phyloP scores from a whole-genome alignment of 2,329 filamentous ascomycete species.

The Aspergillus carbonarius region DNA sequence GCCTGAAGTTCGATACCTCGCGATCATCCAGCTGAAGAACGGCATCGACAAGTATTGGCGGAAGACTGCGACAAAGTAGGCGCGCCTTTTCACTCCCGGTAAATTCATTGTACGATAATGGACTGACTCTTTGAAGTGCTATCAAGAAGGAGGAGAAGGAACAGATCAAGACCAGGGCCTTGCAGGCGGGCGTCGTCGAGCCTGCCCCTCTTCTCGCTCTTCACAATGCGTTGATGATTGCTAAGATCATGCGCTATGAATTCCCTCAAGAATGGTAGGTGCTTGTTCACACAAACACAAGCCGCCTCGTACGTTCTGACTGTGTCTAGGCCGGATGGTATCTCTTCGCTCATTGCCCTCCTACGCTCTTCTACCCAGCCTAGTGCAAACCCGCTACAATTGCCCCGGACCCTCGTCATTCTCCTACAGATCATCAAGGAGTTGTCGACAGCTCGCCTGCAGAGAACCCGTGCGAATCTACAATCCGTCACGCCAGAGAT shows the following conservation, averaged over 20 bases:
- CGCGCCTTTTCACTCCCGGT: neutral
- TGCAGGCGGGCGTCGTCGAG: slow-evolving; percentile 76
- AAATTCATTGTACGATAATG: neutral
- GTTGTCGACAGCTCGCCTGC: slow-evolving; percentile 74
- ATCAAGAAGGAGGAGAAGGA: slow-evolving; percentile 70
- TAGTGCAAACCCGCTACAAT: slow-evolving; percentile 61
- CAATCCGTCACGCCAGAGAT: slow-evolving; percentile 80
- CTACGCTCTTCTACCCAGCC: slow-evolving; percentile 58
- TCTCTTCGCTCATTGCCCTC: slow-evolving; percentile 58
- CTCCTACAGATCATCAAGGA: slow-evolving; percentile 89
- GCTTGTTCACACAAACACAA: no score
- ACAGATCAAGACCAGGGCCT: slow-evolving; percentile 69
- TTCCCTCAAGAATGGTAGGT: slow-evolving; percentile 78
- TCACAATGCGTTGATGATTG: slow-evolving; percentile 83
- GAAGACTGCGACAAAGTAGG: slow-evolving; percentile 68
- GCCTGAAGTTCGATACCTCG: slow-evolving; percentile 77
- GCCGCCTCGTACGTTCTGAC: slow-evolving; percentile 8
- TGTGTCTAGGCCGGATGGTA: slow-evolving; percentile 45
- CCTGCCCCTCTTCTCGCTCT: slow-evolving; percentile 72
- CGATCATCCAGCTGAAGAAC: slow-evolving; percentile 93
- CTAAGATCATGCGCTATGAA: slow-evolving; percentile 86
- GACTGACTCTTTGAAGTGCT: slow-evolving; percentile 45
- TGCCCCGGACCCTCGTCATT: slow-evolving; percentile 72
- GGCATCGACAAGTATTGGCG: slow-evolving; percentile 96
- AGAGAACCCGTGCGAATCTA: slow-evolving; percentile 71